phyloP scores from a whole-genome alignment of 208 protist species.

The Acanthamoeba healyi region DNA sequence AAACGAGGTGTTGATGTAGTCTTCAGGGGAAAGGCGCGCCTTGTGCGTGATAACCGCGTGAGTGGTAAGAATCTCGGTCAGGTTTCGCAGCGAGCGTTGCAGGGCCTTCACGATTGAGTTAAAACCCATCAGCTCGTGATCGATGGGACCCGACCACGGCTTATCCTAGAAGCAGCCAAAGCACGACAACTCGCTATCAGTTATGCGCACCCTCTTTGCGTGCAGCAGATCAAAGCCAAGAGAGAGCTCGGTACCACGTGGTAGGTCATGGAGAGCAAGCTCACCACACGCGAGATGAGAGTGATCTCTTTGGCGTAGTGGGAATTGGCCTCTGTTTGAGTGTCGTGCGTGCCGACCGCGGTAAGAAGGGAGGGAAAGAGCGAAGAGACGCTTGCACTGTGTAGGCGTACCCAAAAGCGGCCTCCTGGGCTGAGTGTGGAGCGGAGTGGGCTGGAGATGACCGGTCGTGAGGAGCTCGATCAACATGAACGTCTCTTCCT shows the following conservation, averaged over 20 bases:
- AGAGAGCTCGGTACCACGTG: background rate
- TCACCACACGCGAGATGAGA: constrained; percentile 23
- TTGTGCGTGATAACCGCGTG: constrained; percentile 11
- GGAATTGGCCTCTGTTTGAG: constrained; percentile 4
- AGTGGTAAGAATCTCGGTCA: constrained; percentile 22
- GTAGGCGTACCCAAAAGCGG: background rate
- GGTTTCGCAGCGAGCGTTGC: background rate
- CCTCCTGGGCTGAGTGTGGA: constrained; percentile 4
- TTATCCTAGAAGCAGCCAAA: background rate
- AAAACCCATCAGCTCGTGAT: constrained; percentile 54
- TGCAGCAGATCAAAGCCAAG: background rate
- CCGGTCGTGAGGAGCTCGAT: constrained; percentile 6
- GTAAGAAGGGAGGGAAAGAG: background rate
- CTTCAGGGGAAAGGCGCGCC: background rate
- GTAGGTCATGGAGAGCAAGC: constrained; percentile 36
- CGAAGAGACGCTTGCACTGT: background rate
- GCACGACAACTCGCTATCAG: too few species aligned
- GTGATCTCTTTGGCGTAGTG: constrained; percentile 43
- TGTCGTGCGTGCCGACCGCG: background rate
- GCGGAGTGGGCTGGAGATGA: background rate
- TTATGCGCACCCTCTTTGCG: too few species aligned
- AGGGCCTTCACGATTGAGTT: constrained; percentile 52
- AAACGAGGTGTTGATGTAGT: constrained; percentile 39
- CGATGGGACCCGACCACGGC: constrained; percentile 39
- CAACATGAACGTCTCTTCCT: constrained; percentile 18